A percentile compares a stretch with the other conserved stretches of the same genome.
Evolutionary conservation across 1,284 basidiomycete species (phyloP).

Genomic region (Sporisorium reilianum): DNA sequence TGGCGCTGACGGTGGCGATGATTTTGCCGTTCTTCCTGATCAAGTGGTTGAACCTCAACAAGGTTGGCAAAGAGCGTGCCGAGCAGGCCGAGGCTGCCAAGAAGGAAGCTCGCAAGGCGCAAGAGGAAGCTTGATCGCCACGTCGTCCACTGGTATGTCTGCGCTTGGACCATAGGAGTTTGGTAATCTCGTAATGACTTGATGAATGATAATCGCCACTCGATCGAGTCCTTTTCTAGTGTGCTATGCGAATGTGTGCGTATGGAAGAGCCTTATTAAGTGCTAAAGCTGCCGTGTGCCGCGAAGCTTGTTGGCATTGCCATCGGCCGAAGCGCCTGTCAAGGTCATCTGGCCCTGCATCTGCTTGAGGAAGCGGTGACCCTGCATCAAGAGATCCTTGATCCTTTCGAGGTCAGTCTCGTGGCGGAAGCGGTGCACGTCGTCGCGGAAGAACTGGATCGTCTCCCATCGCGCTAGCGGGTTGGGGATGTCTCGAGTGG

Average conservation of each 20-base stretch:
- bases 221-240: not conserved
- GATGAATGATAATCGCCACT: not conserved
- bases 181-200: not conserved
- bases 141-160: too few relatives aligned
- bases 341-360: slow-evolving; percentile 57
- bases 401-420: slow-evolving; percentile 45
- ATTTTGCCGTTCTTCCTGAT: slow-evolving; percentile 29
- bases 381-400: slow-evolving; percentile 49
- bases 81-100: slow-evolving; percentile 7
- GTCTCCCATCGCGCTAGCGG: slow-evolving; percentile 60
- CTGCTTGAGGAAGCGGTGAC: slow-evolving; percentile 49
- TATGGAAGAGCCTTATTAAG: not conserved
- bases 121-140: slow-evolving; percentile 10
- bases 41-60: slow-evolving; percentile 31
- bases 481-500: slow-evolving; percentile 59
- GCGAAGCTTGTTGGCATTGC: slow-evolving; percentile 29
- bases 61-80: slow-evolving; percentile 15
- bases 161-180: too few relatives aligned
- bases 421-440: slow-evolving; percentile 40
- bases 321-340: slow-evolving; percentile 31
- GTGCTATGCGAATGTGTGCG: not conserved
- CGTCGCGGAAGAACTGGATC: slow-evolving; percentile 53
- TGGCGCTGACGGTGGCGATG: slow-evolving; percentile 14
- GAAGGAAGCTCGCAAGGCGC: not conserved
- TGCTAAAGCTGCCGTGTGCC: slow-evolving; percentile 29